A percentile compares a stretch with the other conserved stretches of the same genome.
Evolutionary conservation across 306 rosid genomes (phyloP).

Genomic region (cucumber (Cucumis sativus)): Cucumber_9930_V3 NC_026658.2:17359501-17360000

Average conservation of each 20-base stretch:
- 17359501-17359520: constrained; percentile 28
- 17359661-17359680: background rate
- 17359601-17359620: constrained; percentile 94
- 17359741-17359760: background rate
- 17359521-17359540: constrained; percentile 42
- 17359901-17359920: background rate
- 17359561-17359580: constrained; percentile 94
- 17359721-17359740: background rate
- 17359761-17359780: background rate
- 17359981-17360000: background rate
- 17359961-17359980: background rate
- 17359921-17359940: background rate
- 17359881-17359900: too few species aligned
- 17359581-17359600: constrained; percentile 97
- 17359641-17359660: background rate
- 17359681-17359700: background rate
- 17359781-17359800: background rate
- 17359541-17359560: constrained; percentile 88
- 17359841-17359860: background rate
- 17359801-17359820: background rate
- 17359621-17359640: constrained; percentile 8
- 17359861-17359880: background rate
- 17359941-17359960: background rate
- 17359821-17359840: background rate
- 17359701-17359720: background rate